These are phyloP conservation scores for Eucommia ulmoides DNA, from an alignment of 257 asterid genomes.

Conservation along the genomic window DNA sequence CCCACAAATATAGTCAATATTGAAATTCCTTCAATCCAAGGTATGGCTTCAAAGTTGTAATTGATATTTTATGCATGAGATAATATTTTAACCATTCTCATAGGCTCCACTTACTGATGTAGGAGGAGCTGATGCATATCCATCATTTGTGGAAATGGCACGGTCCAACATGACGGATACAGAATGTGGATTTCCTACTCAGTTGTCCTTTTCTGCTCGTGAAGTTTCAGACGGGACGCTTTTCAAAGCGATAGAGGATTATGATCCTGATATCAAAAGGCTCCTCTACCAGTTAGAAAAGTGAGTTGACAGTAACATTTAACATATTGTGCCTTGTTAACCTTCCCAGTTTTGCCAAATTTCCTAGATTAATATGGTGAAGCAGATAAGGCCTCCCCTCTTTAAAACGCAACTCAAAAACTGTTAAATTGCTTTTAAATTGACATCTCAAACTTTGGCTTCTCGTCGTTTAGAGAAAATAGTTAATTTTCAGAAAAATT, in stretches of 20 bases:
- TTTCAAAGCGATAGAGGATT: conserved; percentile 66
- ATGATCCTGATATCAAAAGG: conserved; percentile 80
- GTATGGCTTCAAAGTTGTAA: conserved; percentile 24
- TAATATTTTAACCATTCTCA: conserved; percentile 14
- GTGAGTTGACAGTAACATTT: conserved; percentile 32
- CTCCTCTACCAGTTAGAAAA: conserved; percentile 48
- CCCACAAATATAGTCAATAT: conserved; percentile 84
- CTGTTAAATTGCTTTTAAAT: no score
- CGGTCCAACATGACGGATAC: conserved; percentile 41
- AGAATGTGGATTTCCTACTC: conserved; percentile 82
- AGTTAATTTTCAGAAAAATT: no score
- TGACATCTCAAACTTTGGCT: no score
- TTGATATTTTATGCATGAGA: background rate
- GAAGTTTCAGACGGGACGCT: conserved; percentile 92
- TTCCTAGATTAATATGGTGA: no score
- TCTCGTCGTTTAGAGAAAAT: no score
- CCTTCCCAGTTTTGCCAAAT: no score
- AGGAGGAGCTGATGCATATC: conserved; percentile 73
- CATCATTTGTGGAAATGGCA: conserved; percentile 48
- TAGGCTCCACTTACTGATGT: conserved; percentile 16
- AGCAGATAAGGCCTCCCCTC: no score
- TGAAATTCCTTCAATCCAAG: conserved; percentile 74
- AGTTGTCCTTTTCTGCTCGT: conserved; percentile 89
- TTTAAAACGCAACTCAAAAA: background rate
- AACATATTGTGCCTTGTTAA: conserved; percentile 7